Evolutionary conservation across 495 filamentous ascomycete species (phyloP), one percentile per base, ranked within the genome.

Genomic region (Xylaria sp.): DNA sequence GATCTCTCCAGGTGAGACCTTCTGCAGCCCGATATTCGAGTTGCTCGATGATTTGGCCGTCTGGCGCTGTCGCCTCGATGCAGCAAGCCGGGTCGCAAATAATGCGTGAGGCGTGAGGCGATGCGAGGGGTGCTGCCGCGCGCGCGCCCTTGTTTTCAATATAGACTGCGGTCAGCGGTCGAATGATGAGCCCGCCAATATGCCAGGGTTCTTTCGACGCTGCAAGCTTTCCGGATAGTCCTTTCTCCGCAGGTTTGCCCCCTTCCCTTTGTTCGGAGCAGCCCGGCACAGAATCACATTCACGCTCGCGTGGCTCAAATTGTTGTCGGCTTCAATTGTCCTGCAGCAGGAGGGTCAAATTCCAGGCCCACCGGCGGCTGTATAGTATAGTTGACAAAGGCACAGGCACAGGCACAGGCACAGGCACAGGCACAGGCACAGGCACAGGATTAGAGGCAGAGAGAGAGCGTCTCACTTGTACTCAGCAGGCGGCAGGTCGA

Each of bases 1-100:
- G 52, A 72, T 66, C 31, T 48, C 61, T 75, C 73, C 70, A 75
- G 44, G 73, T 77, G 73, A 78, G 77, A 77, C 75, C 66, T 75
- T 73, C 73, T 71, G 73, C 73, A 73, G 70, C 64, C 62, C 55
- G 69, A 53, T 64, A 61, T 37, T 53, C 67, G 53, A 52, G 53
- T 65, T 71, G 48, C 57, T 68, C 57, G 43, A 74, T 67, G 52
- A 52, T 70, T 76, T 64, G 67, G 35, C 57, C 37, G 66, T 61
- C 69, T 58, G 62, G 65, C 40, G 58, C 65, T 65, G 55, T 72
- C 53, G 63, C 61, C 63, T 67, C 53, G 70, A 72, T 72, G 70
- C 70, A 72, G 41, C 64, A 68, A 67, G 70, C 70, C 70, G 63
- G 55, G 40, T 67, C 59, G 62, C 55, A 55, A 59, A 66, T 58